Conservation (phyloP, 176 grass and related monocot genomes). For the Secale cereale region DNA sequence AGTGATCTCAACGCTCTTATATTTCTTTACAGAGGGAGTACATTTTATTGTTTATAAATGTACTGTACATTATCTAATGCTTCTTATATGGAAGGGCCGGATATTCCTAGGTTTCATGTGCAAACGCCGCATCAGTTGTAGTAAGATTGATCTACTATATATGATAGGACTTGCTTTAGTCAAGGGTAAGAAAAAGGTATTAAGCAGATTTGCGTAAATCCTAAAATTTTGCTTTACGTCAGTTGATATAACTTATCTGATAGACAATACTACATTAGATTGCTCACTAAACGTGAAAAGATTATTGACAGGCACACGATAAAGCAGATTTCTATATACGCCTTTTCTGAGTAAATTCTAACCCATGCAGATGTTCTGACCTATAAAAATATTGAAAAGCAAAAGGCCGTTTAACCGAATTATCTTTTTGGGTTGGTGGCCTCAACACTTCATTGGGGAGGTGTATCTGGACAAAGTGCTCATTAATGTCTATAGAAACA, state of each 20-base stretch:
- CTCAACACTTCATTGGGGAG: neutral
- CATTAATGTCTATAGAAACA: slow-evolving; percentile 33
- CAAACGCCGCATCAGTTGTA: neutral
- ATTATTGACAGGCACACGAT: neutral
- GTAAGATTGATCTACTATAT: neutral
- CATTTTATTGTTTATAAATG: slow-evolving; percentile 2
- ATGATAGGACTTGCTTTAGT: neutral
- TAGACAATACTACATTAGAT: neutral
- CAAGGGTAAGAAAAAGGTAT: neutral
- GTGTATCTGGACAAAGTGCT: neutral
- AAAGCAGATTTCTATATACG: neutral
- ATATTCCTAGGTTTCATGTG: neutral
- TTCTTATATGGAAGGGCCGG: neutral
- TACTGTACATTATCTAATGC: slow-evolving; percentile 2
- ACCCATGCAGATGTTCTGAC: neutral
- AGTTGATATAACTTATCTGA: neutral
- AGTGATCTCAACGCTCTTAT: too few relatives aligned
- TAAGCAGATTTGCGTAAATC: neutral
- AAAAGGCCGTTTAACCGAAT: neutral
- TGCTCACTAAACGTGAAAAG: neutral
- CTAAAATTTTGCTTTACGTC: neutral
- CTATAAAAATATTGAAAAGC: neutral
- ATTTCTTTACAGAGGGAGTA: too few relatives aligned
- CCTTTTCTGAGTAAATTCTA: neutral
- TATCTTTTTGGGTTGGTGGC: neutral